Percentiles rank a stretch among this genome's conserved stretches.
Evolutionary conservation across 768 basidiomycete species (phyloP).

Genomic region (Boletus vermiculosoides): DNA sequence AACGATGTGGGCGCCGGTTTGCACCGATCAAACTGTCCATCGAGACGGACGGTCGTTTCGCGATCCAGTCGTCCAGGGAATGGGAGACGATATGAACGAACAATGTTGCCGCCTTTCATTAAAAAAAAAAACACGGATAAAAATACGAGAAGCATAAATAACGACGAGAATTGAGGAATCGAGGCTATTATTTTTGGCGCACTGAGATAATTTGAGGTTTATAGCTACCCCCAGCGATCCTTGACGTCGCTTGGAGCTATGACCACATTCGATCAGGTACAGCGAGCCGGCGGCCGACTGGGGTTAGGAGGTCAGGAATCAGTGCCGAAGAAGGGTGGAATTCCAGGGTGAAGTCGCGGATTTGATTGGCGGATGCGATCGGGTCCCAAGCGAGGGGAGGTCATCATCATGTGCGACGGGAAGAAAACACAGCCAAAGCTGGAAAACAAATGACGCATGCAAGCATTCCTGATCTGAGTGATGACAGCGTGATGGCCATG

Average conservation of each 20-base stretch:
- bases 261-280: constrained; percentile 31
- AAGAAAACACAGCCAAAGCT: constrained; percentile 1
- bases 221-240: constrained; percentile 13
- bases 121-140: constrained; percentile 11
- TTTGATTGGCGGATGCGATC: background rate
- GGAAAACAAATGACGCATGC: background rate
- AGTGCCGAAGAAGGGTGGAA: constrained; percentile 19
- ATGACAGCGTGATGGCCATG: constrained; percentile 6
- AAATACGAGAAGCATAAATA: constrained; percentile 30
- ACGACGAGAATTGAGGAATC: constrained; percentile 4
- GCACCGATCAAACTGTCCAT: background rate
- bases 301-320: background rate
- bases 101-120: background rate
- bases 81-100: background rate
- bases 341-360: background rate
- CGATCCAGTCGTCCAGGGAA: background rate
- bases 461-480: constrained; percentile 16
- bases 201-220: constrained; percentile 25
- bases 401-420: background rate
- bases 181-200: constrained; percentile 35
- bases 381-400: background rate
- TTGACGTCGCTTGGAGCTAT: constrained; percentile 27
- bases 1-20: constrained; percentile 8
- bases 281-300: constrained; percentile 1
- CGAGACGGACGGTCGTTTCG: background rate